These are phyloP conservation scores for Picochlorum sp. DNA, from an alignment of 139 green algal genomes.

Conservation along the genomic window DNA sequence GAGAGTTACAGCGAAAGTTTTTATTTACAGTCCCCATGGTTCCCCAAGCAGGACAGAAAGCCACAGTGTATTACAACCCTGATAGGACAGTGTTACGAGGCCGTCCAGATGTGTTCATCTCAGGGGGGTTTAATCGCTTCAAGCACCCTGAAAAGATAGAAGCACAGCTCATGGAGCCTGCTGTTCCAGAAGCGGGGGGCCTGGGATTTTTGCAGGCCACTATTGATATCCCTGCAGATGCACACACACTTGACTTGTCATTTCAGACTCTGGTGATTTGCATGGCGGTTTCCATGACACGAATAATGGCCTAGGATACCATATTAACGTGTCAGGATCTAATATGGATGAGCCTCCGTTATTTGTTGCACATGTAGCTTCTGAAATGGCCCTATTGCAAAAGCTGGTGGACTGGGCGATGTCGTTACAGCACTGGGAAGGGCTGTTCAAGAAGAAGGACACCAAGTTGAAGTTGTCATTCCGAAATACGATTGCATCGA, in stretches of 20 bases:
- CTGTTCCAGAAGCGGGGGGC: constrained; percentile 22
- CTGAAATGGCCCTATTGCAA: constrained; percentile 98
- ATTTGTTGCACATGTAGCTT: constrained; percentile 81
- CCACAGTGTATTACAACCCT: constrained; percentile 92
- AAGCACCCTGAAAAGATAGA: constrained; percentile 39
- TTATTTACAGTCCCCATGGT: constrained; percentile 69
- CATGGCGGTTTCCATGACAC: constrained; percentile 79
- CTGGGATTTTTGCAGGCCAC: constrained; percentile 8
- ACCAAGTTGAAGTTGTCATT: constrained; percentile 75
- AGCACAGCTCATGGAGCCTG: constrained; percentile 44
- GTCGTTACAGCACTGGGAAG: constrained; percentile 84
- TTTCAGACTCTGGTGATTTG: constrained; percentile 67
- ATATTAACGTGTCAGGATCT: constrained; percentile 54
- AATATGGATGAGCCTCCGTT: constrained; percentile 37
- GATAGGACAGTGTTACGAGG: constrained; percentile 72
- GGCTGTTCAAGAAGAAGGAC: constrained; percentile 54
- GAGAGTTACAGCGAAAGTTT: constrained; percentile 50
- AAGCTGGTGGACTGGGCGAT: constrained; percentile 92
- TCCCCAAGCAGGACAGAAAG: constrained; percentile 45
- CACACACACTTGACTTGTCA: constrained; percentile 77
- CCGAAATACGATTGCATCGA: constrained; percentile 95
- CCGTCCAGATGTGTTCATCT: constrained; percentile 67
- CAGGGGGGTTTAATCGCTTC: constrained; percentile 77
- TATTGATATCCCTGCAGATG: constrained; percentile 63
- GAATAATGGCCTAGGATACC: constrained; percentile 89